Base-by-base conservation (phyloP, 2,329 filamentous ascomycete species). In the Capronia americana region DNA sequence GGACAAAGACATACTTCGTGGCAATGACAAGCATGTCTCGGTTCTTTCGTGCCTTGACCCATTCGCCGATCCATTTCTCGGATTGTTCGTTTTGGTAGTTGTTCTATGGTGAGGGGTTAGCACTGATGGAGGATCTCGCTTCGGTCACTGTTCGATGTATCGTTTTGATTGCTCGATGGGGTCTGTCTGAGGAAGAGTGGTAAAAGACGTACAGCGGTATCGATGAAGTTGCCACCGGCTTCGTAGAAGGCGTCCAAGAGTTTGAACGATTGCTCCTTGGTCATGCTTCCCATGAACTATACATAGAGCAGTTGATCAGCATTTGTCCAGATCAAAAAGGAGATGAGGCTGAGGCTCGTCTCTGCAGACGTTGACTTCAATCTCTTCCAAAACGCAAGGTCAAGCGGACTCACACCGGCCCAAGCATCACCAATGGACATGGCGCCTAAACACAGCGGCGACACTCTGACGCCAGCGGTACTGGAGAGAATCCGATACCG, bases 151-250 rank as follows among this genome's bases (percentile, higher is more conserved):
- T 44, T 7, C 11, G 6, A n/a, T 2, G 38, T 6, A 44, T 44
- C 38, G 38, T n/a, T 41, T 11, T n/a, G 38, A 44, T 44, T n/a
- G 38, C 38, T 17, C 38, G 6, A 44, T 17, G 38, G 17, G 11
- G 38, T 44, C 14, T 8, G 38, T 12, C 38, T 7, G 2, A 8
- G 17, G 38, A 8, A 8, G 38, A n/a, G 38, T 41, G 34, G 34
- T 6, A 17, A 17, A 4, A 17, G 17, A 44, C 67, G 55, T 65
- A 69, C 67, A 8, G 83, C 70, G 28, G 88, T 91, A 75, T 92
- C 90, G 73, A 92, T 88, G 76, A 92, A 92, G 78, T 92, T 92
- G 26, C 90, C 90, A 3, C 88, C 88, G 0, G 87, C 83, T 26
- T 72, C 82, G 66, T 84, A 86, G 77, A 86, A 92, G 74, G 84